Conservation (phyloP, 1,284 basidiomycete genomes). For the Phellinidium pouzarii region DNA sequence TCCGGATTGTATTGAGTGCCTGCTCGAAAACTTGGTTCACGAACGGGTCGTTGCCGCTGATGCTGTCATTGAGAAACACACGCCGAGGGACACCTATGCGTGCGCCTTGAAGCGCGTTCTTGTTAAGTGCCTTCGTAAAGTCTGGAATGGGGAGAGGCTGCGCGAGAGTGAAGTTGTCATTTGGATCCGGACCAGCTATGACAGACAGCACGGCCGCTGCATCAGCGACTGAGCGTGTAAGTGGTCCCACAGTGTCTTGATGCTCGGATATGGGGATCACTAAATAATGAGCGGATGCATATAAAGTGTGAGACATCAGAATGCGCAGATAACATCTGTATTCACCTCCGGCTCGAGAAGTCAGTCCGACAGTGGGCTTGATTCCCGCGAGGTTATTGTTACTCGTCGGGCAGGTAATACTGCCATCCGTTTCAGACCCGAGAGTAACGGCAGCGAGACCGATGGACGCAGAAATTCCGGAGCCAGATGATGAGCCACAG, state of each 20-base stretch:
- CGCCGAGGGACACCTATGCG: conserved; percentile 52
- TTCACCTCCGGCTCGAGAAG: conserved; percentile 53
- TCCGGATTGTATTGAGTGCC: conserved; percentile 39
- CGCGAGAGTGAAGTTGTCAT: conserved; percentile 55
- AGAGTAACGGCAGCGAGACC: conserved; percentile 54
- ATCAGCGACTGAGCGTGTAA: conserved; percentile 52
- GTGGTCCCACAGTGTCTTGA: conserved; percentile 61
- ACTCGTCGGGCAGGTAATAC: conserved; percentile 48
- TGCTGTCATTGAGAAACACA: conserved; percentile 38
- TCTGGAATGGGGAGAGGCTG: conserved; percentile 50
- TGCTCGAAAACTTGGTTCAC: conserved; percentile 43
- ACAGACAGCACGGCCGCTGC: conserved; percentile 51
- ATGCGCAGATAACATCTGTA: background rate
- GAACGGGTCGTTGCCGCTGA: conserved; percentile 37
- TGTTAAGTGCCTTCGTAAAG: conserved; percentile 44
- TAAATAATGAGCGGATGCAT: conserved; percentile 21
- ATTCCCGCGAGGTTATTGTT: conserved; percentile 52
- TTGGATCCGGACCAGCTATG: conserved; percentile 53
- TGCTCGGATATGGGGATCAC: conserved; percentile 56
- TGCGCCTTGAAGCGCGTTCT: conserved; percentile 44
- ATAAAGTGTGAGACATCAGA: background rate
- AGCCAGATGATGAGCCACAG: conserved; percentile 60
- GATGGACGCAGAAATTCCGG: conserved; percentile 53
- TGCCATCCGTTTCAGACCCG: conserved; percentile 63
- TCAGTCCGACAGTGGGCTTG: conserved; percentile 56